These are phyloP conservation scores for Melampsora larici-populina DNA, from an alignment of 1,284 basidiomycete species.

Conservation along the genomic window DNA sequence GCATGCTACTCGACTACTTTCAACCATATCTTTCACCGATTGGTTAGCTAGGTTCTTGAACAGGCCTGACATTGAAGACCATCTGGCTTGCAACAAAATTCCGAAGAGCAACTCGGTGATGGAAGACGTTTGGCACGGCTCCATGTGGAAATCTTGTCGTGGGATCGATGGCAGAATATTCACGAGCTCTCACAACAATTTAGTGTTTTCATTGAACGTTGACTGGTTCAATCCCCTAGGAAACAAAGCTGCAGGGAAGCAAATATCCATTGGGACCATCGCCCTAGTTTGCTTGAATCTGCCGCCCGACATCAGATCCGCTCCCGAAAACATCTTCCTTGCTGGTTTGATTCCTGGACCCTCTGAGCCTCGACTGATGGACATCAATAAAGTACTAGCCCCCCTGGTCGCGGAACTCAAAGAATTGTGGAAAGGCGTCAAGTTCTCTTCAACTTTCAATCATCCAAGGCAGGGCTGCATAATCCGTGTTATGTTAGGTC, in stretches of 20 bases:
- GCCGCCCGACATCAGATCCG: not conserved
- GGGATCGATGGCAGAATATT: not conserved
- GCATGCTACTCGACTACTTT: no score
- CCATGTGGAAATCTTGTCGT: constrained; percentile 15
- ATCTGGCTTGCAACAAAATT: no score
- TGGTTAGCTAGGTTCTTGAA: no score
- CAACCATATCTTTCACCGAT: no score
- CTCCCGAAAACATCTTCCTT: constrained; percentile 5
- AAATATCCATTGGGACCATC: not conserved
- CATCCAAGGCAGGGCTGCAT: not conserved
- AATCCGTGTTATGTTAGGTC: no score
- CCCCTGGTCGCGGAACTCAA: not conserved
- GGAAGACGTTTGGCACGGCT: constrained; percentile 18
- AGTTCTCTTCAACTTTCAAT: not conserved
- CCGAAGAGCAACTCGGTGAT: no score
- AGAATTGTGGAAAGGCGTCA: not conserved
- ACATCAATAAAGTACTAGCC: no score
- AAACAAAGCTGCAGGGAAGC: no score
- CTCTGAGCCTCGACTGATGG: no score
- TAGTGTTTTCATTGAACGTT: constrained; percentile 13
- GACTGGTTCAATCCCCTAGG: constrained; percentile 20
- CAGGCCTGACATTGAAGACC: no score
- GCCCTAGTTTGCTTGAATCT: constrained; percentile 14
- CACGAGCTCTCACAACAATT: not conserved
- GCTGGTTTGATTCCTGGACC: constrained; percentile 14